Base-by-base conservation (phyloP, 2,329 filamentous ascomycete genomes). In the Ophioceras dolichostomum region DNA sequence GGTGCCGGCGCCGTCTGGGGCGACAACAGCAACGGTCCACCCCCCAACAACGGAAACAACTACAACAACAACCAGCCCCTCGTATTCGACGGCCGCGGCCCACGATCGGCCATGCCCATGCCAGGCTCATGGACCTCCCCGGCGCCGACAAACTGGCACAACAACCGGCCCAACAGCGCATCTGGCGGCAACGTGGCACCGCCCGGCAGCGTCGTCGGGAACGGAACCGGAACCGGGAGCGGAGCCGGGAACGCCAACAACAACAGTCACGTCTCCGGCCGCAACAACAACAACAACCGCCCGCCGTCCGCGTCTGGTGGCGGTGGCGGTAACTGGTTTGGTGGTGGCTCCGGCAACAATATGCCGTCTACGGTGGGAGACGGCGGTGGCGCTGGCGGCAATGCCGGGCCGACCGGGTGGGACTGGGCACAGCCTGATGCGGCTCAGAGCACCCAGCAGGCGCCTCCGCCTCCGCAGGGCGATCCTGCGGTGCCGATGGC, bases 391-490 rank as follows among this genome's bases (percentile, higher is more conserved):
- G 18, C 28, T 14, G 35, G 17, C 26, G 31, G 31, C 26, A 37
- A 28, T 29, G 38, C 27, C 14, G 34, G 30, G 13, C 30, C 36
- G 12, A 19, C n/a, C 8, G 16, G 13, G 12, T 36, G 42, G 3
- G 7, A 26, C 8, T 47, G 43, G 43, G 42, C 31, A 1, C 42
- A 46, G 20, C 38, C 36, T 2, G 41, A 39, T n/a, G 40, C 39
- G 2, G 47, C 47, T 28, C 40, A 39, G 31, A 49, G 44, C 35
- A 36, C 39, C 6, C 14, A 37, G 4, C n/a, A n/a, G n/a, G n/a
- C n/a, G n/a, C n/a, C n/a, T n/a, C n/a, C n/a, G n/a, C n/a, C n/a
- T n/a, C n/a, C n/a, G n/a, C n/a, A n/a, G n/a, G n/a, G n/a, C n/a
- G n/a, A n/a, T n/a, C n/a, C n/a, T n/a, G n/a, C n/a, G n/a, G n/a